phyloP scores from a whole-genome alignment of 768 basidiomycete species.

The Plicaturopsis crispa region DNA sequence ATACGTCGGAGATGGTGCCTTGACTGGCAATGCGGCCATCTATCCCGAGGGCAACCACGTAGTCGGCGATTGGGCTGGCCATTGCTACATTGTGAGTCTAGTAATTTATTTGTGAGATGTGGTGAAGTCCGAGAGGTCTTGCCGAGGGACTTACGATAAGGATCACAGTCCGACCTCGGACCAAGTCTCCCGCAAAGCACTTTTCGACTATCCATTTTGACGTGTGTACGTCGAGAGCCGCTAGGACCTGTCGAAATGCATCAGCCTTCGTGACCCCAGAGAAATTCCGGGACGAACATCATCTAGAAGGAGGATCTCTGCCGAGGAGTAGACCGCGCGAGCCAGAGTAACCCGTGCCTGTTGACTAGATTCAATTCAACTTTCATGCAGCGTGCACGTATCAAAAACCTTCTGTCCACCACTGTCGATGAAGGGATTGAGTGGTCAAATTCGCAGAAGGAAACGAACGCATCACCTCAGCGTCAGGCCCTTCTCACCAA shows the following conservation, averaged over 20 bases:
- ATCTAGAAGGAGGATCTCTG: slow-evolving; percentile 30
- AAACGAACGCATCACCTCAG: too few species aligned
- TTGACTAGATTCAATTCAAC: neutral
- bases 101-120: too few species aligned
- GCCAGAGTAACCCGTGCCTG: slow-evolving; percentile 34
- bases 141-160: slow-evolving; percentile 41
- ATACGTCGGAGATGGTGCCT: slow-evolving; percentile 39
- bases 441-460: too few species aligned
- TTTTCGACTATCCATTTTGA: slow-evolving; percentile 42
- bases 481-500: slow-evolving; percentile 65
- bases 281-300: too few species aligned
- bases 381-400: slow-evolving; percentile 9
- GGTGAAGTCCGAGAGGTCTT: too few species aligned
- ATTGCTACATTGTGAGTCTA: slow-evolving; percentile 50
- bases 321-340: slow-evolving; percentile 29
- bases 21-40: slow-evolving; percentile 47
- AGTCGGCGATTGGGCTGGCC: slow-evolving; percentile 43
- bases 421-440: too few species aligned
- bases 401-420: slow-evolving; percentile 50
- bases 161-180: slow-evolving; percentile 34
- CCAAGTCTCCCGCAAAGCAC: slow-evolving; percentile 32
- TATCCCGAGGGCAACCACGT: slow-evolving; percentile 44
- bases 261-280: too few species aligned
- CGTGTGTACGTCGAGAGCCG: slow-evolving; percentile 40
- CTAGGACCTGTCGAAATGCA: slow-evolving; percentile 21